These are phyloP conservation scores for Limnomonas spitsbergensis DNA, from an alignment of 139 green algal species.

Conservation along the genomic window DNA sequence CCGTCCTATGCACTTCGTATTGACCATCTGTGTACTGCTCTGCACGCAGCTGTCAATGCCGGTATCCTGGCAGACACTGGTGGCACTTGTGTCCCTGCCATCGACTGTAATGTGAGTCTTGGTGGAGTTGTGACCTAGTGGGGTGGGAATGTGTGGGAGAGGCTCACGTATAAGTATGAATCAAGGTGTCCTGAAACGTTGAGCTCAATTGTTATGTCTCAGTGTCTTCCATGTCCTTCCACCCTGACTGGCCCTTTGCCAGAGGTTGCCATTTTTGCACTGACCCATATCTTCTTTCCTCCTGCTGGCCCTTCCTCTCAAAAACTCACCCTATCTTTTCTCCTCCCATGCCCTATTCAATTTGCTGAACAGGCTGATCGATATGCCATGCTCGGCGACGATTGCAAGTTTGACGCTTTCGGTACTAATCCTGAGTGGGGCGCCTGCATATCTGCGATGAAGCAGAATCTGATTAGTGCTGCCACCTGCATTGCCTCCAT, in stretches of 20 bases:
- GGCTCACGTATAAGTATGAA: background rate
- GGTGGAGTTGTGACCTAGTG: background rate
- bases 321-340: background rate
- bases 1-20: no score
- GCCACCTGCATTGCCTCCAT: constrained; percentile 25
- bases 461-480: constrained; percentile 18
- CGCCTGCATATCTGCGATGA: constrained; percentile 10
- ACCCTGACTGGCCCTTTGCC: background rate
- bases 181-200: background rate
- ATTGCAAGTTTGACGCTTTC: constrained; percentile 22
- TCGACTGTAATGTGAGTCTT: constrained; percentile 16
- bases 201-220: no score
- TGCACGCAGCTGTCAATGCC: constrained; percentile 47
- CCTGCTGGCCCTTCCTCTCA: no score
- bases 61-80: constrained; percentile 32
- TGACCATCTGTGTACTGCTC: no score
- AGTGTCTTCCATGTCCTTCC: constrained; percentile 3
- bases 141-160: background rate
- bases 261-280: background rate
- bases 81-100: constrained; percentile 44
- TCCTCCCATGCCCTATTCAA: no score
- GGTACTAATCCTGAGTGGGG: constrained; percentile 8
- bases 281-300: no score
- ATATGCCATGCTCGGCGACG: background rate
- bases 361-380: background rate